Conservation (phyloP, 768 basidiomycete genomes). For the Leucosporidium yakuticum region DNA sequence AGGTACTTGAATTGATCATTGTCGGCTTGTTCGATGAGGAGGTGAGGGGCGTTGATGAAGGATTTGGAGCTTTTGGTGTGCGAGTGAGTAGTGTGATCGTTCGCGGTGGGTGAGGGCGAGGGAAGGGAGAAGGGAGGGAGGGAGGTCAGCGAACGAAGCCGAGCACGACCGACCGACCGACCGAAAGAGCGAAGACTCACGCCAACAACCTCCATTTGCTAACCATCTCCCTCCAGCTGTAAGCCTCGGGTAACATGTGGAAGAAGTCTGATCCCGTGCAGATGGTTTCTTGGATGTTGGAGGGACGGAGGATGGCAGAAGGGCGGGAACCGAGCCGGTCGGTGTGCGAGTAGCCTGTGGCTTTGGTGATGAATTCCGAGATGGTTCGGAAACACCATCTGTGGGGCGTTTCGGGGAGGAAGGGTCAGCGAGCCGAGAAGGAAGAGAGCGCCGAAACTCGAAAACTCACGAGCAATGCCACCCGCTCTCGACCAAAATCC, state of each 20-base stretch:
- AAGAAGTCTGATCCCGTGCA: conserved; percentile 61
- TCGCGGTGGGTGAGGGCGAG: background rate
- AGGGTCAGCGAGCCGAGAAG: too few species aligned
- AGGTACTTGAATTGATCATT: background rate
- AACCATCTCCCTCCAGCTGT: conserved; percentile 43
- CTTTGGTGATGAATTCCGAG: conserved; percentile 54
- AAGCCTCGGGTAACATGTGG: conserved; percentile 56
- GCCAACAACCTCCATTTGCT: conserved; percentile 41
- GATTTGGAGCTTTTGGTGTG: background rate
- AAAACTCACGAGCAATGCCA: conserved; percentile 54
- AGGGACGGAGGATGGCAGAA: conserved; percentile 50
- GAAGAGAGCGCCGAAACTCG: background rate
- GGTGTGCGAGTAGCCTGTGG: conserved; percentile 55
- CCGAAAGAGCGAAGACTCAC: conserved; percentile 5
- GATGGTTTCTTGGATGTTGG: conserved; percentile 55
- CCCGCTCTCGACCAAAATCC: conserved; percentile 57
- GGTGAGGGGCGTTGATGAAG: too few species aligned
- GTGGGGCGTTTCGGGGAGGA: too few species aligned
- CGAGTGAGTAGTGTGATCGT: background rate
- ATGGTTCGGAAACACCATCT: conserved; percentile 61
- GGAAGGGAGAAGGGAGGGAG: background rate
- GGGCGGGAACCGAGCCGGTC: conserved; percentile 54
- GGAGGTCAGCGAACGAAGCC: too few species aligned
- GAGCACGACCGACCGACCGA: too few species aligned
- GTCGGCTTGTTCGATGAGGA: background rate